Evolutionary conservation across 805 yeast genomes (phyloP), one percentile per base, ranked within the genome.

Genomic region (Yamadazyma scolyti): DNA sequence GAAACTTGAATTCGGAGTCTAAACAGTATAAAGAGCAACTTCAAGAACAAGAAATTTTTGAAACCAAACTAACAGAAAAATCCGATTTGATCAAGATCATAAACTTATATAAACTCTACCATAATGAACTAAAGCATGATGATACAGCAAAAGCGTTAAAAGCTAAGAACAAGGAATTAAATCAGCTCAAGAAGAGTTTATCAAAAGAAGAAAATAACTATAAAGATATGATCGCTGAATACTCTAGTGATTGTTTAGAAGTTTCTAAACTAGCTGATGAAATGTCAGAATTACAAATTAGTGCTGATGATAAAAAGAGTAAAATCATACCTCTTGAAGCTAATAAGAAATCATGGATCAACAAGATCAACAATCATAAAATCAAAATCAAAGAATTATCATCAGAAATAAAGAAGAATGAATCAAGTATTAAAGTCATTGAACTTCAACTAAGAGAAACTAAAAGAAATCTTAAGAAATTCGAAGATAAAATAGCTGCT

Each of bases 11-110:
- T 43, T 73, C 79, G 21, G 97, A 86, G 50, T 68, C 84, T 28
- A 82, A 73, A 50, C 89, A 80, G 45, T 86, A 86, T 46, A 77
- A 76, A 42, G 86, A 77, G 37, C 95, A 87, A 50, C 68, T 81
- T 44, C 64, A 64, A 4, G 93, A 87, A 51, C 82, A 82, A 28
- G 83, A 78, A 36, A 61, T 70, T 34, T 87, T 77, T 52, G 81
- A 79, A 42, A 52, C 59, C 20, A 78, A 75, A 46, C 48, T 77
- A 5, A 54, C 53, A 2, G 77, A 76, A 41, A 74, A 71, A 42
- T 55, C 62, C 8, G 55, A 67, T 7, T 44, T 74, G 14, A 65
- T 74, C n/a, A 61, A 67, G 25, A 51, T 62, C 8, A 72, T 70
- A 16, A 72, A 79, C 25, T 51, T 89, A 19, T 78, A 83, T 68